Conservation (phyloP, 306 rosid genomes). For the Cyamopsis tetragonoloba region DNA sequence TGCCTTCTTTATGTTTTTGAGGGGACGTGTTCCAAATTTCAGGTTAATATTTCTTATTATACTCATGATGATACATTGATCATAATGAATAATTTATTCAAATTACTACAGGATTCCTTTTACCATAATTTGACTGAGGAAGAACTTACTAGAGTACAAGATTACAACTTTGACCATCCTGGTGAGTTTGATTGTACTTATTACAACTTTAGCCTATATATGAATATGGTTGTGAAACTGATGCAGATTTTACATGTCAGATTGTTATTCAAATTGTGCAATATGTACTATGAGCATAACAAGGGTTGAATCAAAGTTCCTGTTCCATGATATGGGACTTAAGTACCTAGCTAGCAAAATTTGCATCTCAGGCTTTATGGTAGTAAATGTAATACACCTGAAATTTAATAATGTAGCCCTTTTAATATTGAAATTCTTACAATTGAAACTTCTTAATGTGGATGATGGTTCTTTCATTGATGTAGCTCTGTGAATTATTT, state of each 20-base stretch:
- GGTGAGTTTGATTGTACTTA: slow-evolving; percentile 49
- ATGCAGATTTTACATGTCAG: slow-evolving; percentile 3
- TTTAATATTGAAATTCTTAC: slow-evolving; percentile 2
- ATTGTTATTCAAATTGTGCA: slow-evolving; percentile 4
- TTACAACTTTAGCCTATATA: slow-evolving; percentile 1
- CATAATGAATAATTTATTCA: background rate
- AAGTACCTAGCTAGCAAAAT: background rate
- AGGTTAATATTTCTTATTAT: slow-evolving; percentile 18
- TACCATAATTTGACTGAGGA: slow-evolving; percentile 78
- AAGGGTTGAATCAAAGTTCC: background rate
- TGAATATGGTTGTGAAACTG: background rate
- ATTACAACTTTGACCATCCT: slow-evolving; percentile 98
- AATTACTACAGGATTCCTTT: slow-evolving; percentile 77
- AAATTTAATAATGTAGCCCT: background rate
- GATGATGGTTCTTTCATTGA: slow-evolving; percentile 15
- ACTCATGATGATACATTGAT: background rate
- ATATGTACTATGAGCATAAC: background rate
- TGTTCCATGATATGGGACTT: background rate
- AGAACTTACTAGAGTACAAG: slow-evolving; percentile 76
- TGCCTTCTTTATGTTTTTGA: background rate
- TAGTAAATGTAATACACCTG: background rate
- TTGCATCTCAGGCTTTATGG: background rate
- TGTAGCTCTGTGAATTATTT: slow-evolving; percentile 15
- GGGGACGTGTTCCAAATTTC: background rate
- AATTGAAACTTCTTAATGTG: background rate